Evolutionary conservation across 139 green algal genomes (phyloP).

Genomic region (Trebouxia sp.): DNA sequence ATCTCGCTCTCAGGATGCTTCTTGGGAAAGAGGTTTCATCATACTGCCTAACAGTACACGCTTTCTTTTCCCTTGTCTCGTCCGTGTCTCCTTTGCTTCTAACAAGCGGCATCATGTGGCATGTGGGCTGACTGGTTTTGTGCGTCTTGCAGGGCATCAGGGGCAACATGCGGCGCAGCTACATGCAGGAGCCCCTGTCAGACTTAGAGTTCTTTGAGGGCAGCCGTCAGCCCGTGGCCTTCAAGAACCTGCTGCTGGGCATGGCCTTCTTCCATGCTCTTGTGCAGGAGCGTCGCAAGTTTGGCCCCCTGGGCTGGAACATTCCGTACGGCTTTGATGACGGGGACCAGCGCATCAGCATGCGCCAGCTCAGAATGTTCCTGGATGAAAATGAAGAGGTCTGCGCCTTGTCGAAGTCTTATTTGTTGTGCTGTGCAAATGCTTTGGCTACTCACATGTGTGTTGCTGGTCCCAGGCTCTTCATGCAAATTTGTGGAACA

Average conservation of each 20-base stretch:
- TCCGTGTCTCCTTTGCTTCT: too few species aligned
- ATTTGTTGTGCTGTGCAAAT: background rate
- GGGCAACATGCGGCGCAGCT: slow-evolving; percentile 75
- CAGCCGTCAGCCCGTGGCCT: slow-evolving; percentile 40
- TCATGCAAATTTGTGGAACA: too few species aligned
- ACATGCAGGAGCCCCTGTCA: slow-evolving; percentile 61
- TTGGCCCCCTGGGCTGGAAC: slow-evolving; percentile 70
- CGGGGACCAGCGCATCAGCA: slow-evolving; percentile 70
- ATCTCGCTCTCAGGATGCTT: too few species aligned
- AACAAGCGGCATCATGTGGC: too few species aligned
- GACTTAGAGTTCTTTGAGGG: slow-evolving; percentile 62
- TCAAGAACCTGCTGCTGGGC: slow-evolving; percentile 45
- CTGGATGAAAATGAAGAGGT: slow-evolving; percentile 58
- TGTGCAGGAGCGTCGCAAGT: slow-evolving; percentile 63
- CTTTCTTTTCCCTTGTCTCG: too few species aligned
- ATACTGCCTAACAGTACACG: too few species aligned
- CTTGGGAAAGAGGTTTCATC: background rate
- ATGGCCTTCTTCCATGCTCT: slow-evolving; percentile 52
- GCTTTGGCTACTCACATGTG: too few species aligned
- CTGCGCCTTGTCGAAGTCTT: too few species aligned
- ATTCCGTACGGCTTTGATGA: slow-evolving; percentile 75
- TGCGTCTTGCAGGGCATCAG: slow-evolving; percentile 39
- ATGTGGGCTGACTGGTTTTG: background rate
- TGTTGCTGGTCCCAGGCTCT: too few species aligned
- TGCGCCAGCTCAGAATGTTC: slow-evolving; percentile 74